Base-by-base conservation (phyloP, 306 rosid species). In the Trichosanthes truncata region DNA sequence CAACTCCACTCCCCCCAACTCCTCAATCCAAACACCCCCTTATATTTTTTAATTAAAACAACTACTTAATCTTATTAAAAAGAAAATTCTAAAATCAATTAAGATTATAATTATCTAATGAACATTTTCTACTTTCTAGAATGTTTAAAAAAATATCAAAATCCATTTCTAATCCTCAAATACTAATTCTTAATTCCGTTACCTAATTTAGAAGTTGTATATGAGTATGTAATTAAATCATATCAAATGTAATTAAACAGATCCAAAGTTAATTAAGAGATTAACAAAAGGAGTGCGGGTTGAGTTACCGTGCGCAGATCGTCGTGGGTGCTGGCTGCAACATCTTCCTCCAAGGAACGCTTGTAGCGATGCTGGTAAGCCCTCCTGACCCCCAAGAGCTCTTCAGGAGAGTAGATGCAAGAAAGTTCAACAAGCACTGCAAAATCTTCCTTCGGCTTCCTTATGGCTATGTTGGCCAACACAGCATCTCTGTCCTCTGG, bases 321-420 rank as follows among this genome's bases (percentile, higher is more conserved):
- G 21, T 92, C 95, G 0, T 89, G 10, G 81, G 97, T 90, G 20
- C 83, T 90, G 8, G 84, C 77, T n/a, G 97, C 97, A 6, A 91
- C 84, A 76, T 91, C 98, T 81, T 93, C 98, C 78, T 93, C 98
- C 78, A 93, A 45, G 26, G 98, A 91, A 51, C 60, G 95, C 83
- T 85, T 91, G 87, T 86, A 87, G 83, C 93, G 92, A 20, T 40
- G 61, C 66, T 88, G 98, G 75, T 94, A 92, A 18, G 97, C 94
- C 17, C 89, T 84, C 69, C 91, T 87, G 26, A 89, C 88, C 0
- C 74, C 90, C 51, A 91, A 61, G 11, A 93, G 86, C 81, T 93
- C 97, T 56, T 90, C 91, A 0, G 98, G 91, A 9, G 89, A 84
- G 13, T 35, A 78, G 35, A 89, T 81, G 73, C 87, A 55, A 4